Evolutionary conservation across 78 protist genomes (phyloP).

Genomic region (Dictyostelium firmibasis): DNA sequence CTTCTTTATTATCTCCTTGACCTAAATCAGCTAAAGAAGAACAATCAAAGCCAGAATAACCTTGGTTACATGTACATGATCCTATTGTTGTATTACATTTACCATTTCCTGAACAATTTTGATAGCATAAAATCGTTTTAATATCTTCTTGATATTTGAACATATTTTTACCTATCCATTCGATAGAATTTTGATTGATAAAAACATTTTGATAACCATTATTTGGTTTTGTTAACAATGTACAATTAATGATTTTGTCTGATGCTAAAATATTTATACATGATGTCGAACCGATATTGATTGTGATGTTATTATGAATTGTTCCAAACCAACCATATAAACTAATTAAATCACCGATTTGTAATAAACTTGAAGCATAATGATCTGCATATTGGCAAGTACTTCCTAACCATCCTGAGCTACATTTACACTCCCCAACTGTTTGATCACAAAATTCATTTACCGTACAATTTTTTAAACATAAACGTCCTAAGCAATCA

Average conservation of each 20-base stretch:
- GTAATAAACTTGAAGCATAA: neutral
- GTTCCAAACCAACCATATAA: neutral
- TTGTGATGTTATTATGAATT: neutral
- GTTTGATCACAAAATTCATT: neutral
- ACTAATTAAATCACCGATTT: neutral
- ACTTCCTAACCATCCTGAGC: neutral
- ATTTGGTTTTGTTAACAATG: neutral
- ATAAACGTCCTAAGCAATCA: neutral
- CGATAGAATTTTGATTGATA: neutral
- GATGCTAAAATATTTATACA: neutral
- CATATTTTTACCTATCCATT: neutral
- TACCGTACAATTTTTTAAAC: neutral
- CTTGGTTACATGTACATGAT: neutral
- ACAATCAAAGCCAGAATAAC: neutral
- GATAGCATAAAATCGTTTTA: neutral
- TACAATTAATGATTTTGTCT: neutral
- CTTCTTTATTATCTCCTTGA: neutral
- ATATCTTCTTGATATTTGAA: neutral
- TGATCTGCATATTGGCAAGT: neutral
- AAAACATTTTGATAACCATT: neutral
- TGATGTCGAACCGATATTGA: neutral
- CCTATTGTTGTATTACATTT: neutral
- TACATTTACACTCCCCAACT: neutral
- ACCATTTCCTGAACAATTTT: neutral
- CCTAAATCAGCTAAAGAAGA: neutral